Evolutionary conservation across 441 rosid species (phyloP), one percentile per base, ranked within the genome.

Genomic region (Adansonia grandidieri): DNA sequence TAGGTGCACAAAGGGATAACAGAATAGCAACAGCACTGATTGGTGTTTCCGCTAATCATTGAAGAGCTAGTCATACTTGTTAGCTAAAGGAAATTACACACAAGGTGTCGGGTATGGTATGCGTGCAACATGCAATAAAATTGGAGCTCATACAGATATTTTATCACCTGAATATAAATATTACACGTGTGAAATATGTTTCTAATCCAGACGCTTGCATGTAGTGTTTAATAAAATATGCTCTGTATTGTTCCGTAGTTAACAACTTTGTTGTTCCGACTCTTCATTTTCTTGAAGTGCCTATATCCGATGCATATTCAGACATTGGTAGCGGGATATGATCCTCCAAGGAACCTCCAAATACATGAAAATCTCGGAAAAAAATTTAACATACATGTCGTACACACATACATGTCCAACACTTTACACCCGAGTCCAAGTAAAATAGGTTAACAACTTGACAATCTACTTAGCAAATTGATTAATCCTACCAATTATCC

Each of bases 81-180:
- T 47, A 4, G 13, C n/a, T 13, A 50, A 3, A 50, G 8, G 37
- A 15, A 70, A 20, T 48, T 24, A 8, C 45, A 70, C 17, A 70
- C 19, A 24, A 28, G 61, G 22, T 28, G 20, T 8, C 6, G 5
- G 45, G 14, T 14, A 32, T 32, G 61, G 74, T 15, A 24, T 1
- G 22, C 7, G 11, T 50, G 22, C 66, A 50, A 13, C 74, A 20
- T 6, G 22, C 60, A 50, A 70, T 22, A 28, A 15, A 24, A 50
- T 50, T 15, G 22, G 74, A 71, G 45, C 74, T 71, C 45, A 71
- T 24, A n/a, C 13, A 50, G n/a, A 68, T 68, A 19, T 10, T 5
- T 45, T 10, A 45, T 5, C 1, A 4, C 40, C 24, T 3, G 9
- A 47, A 45, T 10, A 24, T 4, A 61, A 22, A 8, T 0, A 22